Evolutionary conservation across 306 rosid genomes (phyloP), one percentile per base, ranked within the genome.

Genomic region (Casuarina glauca): DNA sequence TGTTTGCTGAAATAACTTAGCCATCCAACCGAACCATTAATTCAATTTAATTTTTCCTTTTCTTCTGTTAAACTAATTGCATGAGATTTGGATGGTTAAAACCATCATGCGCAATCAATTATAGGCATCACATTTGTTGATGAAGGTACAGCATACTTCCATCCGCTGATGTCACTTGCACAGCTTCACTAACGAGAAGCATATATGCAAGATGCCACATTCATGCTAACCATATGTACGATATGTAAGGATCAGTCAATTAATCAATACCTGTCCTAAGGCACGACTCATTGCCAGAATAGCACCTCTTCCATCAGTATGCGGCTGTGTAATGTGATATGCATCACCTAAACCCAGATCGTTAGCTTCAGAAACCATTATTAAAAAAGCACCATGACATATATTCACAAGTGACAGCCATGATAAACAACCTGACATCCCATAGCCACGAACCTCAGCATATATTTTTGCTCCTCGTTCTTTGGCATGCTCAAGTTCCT

Each of bases 401-500:
- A 46, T 55, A 79, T 76, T 64, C 60, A 75, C 54, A 41, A 52
- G 74, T 76, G 61, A 41, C 79, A 58, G 57, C 39, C 62, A 50
- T 36, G 63, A 57, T 15, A 64, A 80, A 74, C 49, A 81, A 95
- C 98, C 96, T 86, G 98, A 91, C 88, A 88, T 95, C 83, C 98
- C 98, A 83, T 89, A 95, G 78, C 97, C 98, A 75, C 97, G 93
- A 81, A 95, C 79, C 85, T 95, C 97, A 35, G 92, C 97, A 82
- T 95, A 95, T 63, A 91, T 78, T 81, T 93, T 95, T 85, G 98
- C 95, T 78, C 91, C 92, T 80, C 97, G 88, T 44, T 73, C 86
- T 82, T 80, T 84, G 45, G 98, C 98, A 82, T 95, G 98, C 83
- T 89, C 92, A 73, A 91, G 88, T 83, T 95, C 98, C 98, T 94